Evolutionary conservation across 2,329 filamentous ascomycete species (phyloP).

Genomic region (Clarireedia hainanense): DNA sequence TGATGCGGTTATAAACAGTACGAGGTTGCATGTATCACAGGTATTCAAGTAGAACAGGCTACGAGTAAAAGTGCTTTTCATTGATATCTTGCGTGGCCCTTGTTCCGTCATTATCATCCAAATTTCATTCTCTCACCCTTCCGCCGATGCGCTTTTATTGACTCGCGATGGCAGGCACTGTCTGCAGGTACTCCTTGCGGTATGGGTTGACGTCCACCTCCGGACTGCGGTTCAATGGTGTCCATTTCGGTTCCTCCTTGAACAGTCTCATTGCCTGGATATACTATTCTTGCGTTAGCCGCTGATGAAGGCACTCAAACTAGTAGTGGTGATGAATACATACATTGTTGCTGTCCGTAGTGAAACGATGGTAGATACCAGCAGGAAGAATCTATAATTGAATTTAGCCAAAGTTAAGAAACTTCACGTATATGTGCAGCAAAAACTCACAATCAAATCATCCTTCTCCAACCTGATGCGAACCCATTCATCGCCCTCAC

Average conservation of each 20-base stretch:
- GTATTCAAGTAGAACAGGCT: not conserved
- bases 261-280: constrained; percentile 94
- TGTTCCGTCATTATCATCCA: not conserved
- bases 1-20: too few species aligned
- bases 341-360: constrained; percentile 85
- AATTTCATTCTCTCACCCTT: not conserved
- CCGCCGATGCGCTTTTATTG: not conserved
- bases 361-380: constrained; percentile 97
- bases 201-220: constrained; percentile 74
- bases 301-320: not conserved
- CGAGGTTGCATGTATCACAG: not conserved
- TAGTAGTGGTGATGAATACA: constrained; percentile 32
- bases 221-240: constrained; percentile 70
- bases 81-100: not conserved
- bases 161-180: constrained; percentile 12
- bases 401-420: constrained; percentile 11
- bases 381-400: constrained; percentile 63
- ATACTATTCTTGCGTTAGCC: constrained; percentile 48
- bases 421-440: not conserved
- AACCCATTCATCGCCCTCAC: constrained; percentile 79
- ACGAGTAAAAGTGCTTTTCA: not conserved
- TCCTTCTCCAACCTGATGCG: constrained; percentile 75
- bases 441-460: constrained; percentile 58
- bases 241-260: constrained; percentile 99
- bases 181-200: constrained; percentile 65